Evolutionary conservation across 2,329 filamentous ascomycete genomes (phyloP), one percentile per base, ranked within the genome.

Genomic region (Penicillium sumatraense): DNA sequence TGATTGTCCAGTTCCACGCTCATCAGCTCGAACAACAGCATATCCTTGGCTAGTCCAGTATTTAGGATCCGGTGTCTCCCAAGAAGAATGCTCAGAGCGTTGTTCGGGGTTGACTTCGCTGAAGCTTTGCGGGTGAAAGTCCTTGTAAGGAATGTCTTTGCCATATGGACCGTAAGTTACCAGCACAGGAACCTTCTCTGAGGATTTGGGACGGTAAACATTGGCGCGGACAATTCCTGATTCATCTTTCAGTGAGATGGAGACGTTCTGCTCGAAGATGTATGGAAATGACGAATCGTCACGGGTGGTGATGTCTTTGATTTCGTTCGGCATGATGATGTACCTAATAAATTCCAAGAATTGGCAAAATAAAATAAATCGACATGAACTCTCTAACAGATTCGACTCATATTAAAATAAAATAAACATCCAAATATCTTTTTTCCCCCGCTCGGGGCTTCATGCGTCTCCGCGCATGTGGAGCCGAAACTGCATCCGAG

Each of bases 141-240:
- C 58, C 29, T 56, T 48, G 50, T 60, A 60, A 3, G 55, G 55
- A 21, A 89, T 88, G 62, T 90, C 87, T 62, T 91, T 90, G 42
- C 88, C 88, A 59, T 90, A 90, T 0, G 88, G 88, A 0, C 88
- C 88, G 60, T 90, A 90, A 0, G 87, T 90, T 2, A 88, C 83
- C 8, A 90, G 69, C 0, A 89, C 87, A 0, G 88, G 88, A 20
- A 59, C 57, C 69, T 75, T 63, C 20, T 76, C 69, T 1, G 57
- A 40, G 7, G 53, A 58, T 44, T 79, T 81, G 1, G 80, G 80
- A 2, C 80, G 72, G 59, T 82, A 83, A 2, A 83, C 75, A 65
- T 83, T 83, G 64, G 74, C 78, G 10, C 81, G 69, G 3, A 83
- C 74, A 2, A 80, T 67, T 3, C 78, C 75, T 5, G 64, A 61